These are phyloP conservation scores for Aureobasidium vineae DNA, from an alignment of 2,329 filamentous ascomycete species.

Conservation along the genomic window DNA sequence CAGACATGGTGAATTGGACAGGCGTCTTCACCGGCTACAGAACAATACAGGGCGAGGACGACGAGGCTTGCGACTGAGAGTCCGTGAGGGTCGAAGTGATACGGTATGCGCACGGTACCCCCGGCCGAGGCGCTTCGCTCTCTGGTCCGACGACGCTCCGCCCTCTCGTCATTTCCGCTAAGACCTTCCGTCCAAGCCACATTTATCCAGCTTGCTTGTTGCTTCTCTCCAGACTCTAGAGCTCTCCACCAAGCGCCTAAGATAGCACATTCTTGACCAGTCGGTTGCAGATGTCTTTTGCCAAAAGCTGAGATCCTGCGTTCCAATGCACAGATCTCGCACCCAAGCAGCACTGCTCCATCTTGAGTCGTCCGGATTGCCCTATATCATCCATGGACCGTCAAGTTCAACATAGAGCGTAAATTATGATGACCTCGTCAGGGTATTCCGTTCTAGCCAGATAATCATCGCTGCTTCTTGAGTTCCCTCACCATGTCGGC, in stretches of 20 bases:
- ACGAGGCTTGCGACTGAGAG: background rate
- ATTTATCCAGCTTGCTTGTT: background rate
- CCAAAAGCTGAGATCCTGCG: no score
- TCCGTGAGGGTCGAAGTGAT: background rate
- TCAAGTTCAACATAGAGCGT: no score
- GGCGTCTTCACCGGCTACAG: constrained; percentile 1
- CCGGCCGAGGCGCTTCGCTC: constrained; percentile 7
- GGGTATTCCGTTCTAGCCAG: no score
- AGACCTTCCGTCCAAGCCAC: background rate
- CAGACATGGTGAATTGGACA: constrained; percentile 55
- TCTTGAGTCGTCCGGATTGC: no score
- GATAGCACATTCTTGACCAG: background rate
- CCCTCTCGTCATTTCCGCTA: constrained; percentile 2
- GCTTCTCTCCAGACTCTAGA: background rate
- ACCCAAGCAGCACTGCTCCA: no score
- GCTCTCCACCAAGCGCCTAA: no score
- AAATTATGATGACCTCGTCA: no score
- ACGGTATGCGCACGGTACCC: constrained; percentile 1
- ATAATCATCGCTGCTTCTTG: no score
- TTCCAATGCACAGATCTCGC: no score
- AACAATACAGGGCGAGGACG: background rate
- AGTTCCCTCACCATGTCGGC: no score
- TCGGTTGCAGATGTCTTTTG: no score
- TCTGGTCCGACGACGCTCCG: background rate
- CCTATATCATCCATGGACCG: no score